phyloP scores from a whole-genome alignment of 139 green algal genomes.

The Spirogloea muscicola region DNA sequence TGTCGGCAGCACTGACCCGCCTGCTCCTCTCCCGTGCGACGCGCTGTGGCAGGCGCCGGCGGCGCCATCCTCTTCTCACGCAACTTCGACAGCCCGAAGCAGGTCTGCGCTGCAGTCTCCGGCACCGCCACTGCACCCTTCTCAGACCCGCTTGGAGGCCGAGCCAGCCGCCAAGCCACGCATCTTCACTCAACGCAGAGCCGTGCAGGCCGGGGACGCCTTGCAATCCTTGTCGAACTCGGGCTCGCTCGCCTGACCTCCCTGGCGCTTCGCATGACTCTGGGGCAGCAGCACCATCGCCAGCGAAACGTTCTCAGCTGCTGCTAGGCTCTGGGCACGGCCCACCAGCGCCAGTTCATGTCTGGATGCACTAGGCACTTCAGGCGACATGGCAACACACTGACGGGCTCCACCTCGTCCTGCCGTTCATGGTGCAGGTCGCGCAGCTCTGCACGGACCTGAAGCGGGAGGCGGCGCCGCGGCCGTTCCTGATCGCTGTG shows the following conservation, averaged over 20 bases:
- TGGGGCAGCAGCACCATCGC: no score
- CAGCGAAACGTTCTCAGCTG: no score
- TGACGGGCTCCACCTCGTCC: neutral
- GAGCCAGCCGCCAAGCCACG: neutral
- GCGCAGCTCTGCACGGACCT: conserved; percentile 42
- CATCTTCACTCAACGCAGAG: neutral
- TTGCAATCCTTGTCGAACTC: no score
- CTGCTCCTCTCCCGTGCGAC: neutral
- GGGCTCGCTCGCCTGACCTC: no score
- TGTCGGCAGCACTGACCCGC: neutral
- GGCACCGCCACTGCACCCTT: neutral
- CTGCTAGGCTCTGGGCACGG: neutral
- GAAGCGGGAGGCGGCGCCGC: conserved; percentile 28
- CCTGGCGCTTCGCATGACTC: no score
- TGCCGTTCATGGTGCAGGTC: conserved; percentile 23
- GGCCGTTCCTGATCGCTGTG: conserved; percentile 47
- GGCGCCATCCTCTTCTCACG: conserved; percentile 50
- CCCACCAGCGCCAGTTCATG: neutral
- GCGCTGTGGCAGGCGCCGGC: conserved; percentile 29
- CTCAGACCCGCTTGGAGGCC: neutral
- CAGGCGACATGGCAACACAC: neutral
- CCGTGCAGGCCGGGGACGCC: no score
- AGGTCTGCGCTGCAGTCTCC: conserved; percentile 2
- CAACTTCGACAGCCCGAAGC: conserved; percentile 48
- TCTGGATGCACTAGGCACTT: neutral